A percentile compares a stretch with the other conserved stretches of the same genome.
phyloP scores from a whole-genome alignment of 2,329 filamentous ascomycete genomes.

The Plectosphaerella cucumerina region DNA sequence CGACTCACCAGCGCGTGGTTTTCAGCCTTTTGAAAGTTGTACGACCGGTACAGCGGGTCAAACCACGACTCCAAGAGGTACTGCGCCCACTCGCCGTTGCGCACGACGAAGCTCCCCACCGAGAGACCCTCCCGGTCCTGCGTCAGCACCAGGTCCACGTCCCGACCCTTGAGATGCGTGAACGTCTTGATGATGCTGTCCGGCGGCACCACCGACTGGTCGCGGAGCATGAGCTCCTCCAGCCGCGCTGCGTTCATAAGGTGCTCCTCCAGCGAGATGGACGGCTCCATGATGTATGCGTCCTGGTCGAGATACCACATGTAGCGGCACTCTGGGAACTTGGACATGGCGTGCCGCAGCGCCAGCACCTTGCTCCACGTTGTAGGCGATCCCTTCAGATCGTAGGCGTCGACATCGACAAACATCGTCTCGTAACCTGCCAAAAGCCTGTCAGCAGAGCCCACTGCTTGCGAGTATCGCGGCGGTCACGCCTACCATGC shows the following conservation, averaged over 20 bases:
- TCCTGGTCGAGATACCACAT: conserved; percentile 87
- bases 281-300: conserved; percentile 83
- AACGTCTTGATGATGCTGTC: conserved; percentile 98
- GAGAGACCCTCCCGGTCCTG: conserved; percentile 81
- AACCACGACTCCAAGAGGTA: conserved; percentile 96
- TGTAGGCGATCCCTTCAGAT: conserved; percentile 53
- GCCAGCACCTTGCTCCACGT: conserved; percentile 81
- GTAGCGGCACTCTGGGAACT: conserved; percentile 71
- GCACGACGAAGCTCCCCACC: conserved; percentile 72
- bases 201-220: conserved; percentile 83
- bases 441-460: conserved; percentile 8
- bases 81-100: conserved; percentile 83
- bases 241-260: conserved; percentile 65
- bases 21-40: conserved; percentile 96
- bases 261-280: conserved; percentile 63
- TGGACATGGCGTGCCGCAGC: conserved; percentile 81
- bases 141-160: conserved; percentile 77
- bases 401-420: conserved; percentile 71
- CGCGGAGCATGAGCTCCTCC: conserved; percentile 76
- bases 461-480: not conserved
- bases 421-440: conserved; percentile 88
- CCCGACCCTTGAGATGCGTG: conserved; percentile 68
- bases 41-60: conserved; percentile 86
- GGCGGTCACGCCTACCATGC: conserved; percentile 61
- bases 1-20: conserved; percentile 75